Conservation (phyloP, 176 grass and related monocot species). For the Dendrocalamus sinicus region DNA sequence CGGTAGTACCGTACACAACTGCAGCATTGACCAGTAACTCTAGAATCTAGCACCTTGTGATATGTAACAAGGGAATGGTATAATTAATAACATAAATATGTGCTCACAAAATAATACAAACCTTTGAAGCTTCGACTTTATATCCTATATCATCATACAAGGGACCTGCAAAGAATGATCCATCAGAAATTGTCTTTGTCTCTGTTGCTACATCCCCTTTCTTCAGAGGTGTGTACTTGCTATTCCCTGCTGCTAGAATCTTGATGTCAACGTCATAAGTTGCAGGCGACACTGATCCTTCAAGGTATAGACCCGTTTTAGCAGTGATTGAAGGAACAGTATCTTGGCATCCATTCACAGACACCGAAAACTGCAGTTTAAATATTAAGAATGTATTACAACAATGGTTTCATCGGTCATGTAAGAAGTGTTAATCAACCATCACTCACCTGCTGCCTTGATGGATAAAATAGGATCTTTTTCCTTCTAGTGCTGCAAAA, state of each 20-base stretch:
- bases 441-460: slow-evolving; percentile 64
- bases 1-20: not conserved
- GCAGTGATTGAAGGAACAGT: slow-evolving; percentile 64
- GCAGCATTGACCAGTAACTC: slow-evolving; percentile 18
- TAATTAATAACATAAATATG: slow-evolving; percentile 33
- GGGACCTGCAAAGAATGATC: slow-evolving; percentile 81
- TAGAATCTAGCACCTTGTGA: not conserved
- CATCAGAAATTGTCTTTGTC: slow-evolving; percentile 75
- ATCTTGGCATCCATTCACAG: slow-evolving; percentile 77
- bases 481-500: slow-evolving; percentile 63
- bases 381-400: slow-evolving; percentile 25
- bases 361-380: slow-evolving; percentile 74
- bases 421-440: slow-evolving; percentile 31
- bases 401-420: slow-evolving; percentile 15
- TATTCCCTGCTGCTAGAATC: slow-evolving; percentile 68
- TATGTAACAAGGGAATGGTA: slow-evolving; percentile 9
- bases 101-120: slow-evolving; percentile 41
- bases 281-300: slow-evolving; percentile 84
- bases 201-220: slow-evolving; percentile 81
- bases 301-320: slow-evolving; percentile 81
- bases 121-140: slow-evolving; percentile 87
- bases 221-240: slow-evolving; percentile 64
- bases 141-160: slow-evolving; percentile 90
- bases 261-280: slow-evolving; percentile 76
- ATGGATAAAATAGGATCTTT: slow-evolving; percentile 97